Conservation (phyloP, 129 eudicot species). For the Daucus carota region DNA sequence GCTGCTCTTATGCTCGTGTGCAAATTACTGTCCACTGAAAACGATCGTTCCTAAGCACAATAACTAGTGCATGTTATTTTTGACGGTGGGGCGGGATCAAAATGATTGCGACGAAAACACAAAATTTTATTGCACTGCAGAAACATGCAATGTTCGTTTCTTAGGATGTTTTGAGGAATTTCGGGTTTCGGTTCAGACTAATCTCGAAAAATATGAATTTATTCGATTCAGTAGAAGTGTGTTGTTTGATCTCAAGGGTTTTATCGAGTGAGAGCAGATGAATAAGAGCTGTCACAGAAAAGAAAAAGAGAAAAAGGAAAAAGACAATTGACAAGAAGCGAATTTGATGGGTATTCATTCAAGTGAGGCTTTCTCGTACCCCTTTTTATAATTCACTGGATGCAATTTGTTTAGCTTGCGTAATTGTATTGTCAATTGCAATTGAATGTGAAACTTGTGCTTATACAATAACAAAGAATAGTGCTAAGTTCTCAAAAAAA, state of each 20-base stretch:
- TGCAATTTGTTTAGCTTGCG: not conserved
- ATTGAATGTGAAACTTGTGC: not conserved
- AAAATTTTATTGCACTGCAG: no score
- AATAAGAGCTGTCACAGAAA: not conserved
- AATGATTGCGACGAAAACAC: no score
- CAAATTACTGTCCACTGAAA: not conserved
- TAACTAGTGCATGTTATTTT: not conserved
- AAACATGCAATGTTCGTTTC: no score
- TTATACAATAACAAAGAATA: not conserved
- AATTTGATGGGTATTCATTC: not conserved
- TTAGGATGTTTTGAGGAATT: no score
- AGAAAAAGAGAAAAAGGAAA: not conserved
- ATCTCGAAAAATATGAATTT: no score
- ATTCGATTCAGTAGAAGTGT: not conserved
- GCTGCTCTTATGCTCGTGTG: not conserved
- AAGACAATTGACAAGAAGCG: not conserved
- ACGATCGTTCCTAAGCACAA: not conserved
- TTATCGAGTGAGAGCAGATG: not conserved
- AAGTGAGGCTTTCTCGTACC: not conserved
- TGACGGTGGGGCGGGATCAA: not conserved
- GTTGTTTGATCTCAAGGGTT: not conserved
- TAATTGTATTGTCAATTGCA: not conserved
- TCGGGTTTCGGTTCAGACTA: no score
- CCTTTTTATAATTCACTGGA: not conserved
- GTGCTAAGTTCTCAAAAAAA: no score